Evolutionary conservation across 352 stramenopile species (phyloP).

Genomic region (Blastocystis sp.): DNA sequence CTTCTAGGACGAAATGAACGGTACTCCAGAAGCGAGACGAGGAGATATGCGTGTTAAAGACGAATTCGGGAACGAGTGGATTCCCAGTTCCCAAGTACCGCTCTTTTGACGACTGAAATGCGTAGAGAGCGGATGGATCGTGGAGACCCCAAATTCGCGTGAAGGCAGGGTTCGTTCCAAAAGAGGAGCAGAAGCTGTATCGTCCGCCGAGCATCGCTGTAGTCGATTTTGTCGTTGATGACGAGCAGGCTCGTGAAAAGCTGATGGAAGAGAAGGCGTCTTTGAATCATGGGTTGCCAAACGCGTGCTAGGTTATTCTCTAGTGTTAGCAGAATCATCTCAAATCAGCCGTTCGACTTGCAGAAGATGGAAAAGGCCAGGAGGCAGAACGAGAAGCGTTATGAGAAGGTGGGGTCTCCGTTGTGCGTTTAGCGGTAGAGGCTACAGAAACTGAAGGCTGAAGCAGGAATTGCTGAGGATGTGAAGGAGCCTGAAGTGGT

Average conservation of each 20-base stretch:
- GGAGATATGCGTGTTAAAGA: slow-evolving; percentile 48
- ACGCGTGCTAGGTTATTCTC: neutral
- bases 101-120: neutral
- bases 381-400: neutral
- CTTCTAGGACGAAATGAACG: neutral
- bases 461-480: neutral
- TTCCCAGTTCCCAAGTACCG: slow-evolving; percentile 28
- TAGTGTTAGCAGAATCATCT: neutral
- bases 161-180: slow-evolving; percentile 46
- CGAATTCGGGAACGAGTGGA: slow-evolving; percentile 53
- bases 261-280: neutral
- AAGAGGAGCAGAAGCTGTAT: slow-evolving; percentile 53
- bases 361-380: neutral
- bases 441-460: neutral
- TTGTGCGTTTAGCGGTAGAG: neutral
- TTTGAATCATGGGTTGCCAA: neutral
- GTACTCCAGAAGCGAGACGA: neutral
- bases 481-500: neutral
- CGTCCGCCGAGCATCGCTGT: slow-evolving; percentile 20
- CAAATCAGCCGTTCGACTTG: neutral
- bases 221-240: neutral
- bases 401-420: neutral
- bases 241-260: slow-evolving; percentile 8
- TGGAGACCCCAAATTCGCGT: slow-evolving; percentile 55
- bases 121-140: slow-evolving; percentile 31